Conservation (phyloP, 2,329 filamentous ascomycete species). For the Pseudophaeomoniella oleicola region DNA sequence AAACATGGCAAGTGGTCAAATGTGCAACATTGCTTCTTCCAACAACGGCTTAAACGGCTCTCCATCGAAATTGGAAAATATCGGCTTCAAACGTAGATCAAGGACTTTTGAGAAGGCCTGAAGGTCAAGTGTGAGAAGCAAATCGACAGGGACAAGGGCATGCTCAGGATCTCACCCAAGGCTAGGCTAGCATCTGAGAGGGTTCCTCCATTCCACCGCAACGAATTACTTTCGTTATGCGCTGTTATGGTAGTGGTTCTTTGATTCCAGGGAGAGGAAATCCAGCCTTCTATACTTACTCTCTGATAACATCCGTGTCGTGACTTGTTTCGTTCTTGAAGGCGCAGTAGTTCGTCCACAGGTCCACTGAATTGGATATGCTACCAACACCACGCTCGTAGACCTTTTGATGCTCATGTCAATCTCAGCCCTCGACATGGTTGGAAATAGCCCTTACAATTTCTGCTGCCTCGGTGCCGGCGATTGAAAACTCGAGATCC, state of each 20-base stretch:
- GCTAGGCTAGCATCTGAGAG: background rate
- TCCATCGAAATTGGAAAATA: background rate
- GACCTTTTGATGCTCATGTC: slow-evolving; percentile 39
- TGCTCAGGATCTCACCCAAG: slow-evolving; percentile 3
- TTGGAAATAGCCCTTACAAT: slow-evolving; percentile 49
- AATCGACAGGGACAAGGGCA: slow-evolving; percentile 18
- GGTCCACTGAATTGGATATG: slow-evolving; percentile 83
- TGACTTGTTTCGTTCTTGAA: slow-evolving; percentile 98
- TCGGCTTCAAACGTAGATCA: background rate
- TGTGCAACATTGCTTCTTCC: slow-evolving; percentile 4
- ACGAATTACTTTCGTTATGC: background rate
- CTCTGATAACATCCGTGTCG: slow-evolving; percentile 88
- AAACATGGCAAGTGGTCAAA: slow-evolving; percentile 28
- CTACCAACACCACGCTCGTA: slow-evolving; percentile 92
- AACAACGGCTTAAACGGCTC: background rate
- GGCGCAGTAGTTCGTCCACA: slow-evolving; percentile 93
- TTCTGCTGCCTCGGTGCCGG: slow-evolving; percentile 89
- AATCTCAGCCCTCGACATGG: background rate
- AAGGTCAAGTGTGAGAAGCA: slow-evolving; percentile 34
- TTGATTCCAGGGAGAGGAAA: slow-evolving; percentile 43
- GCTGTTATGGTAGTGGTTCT: background rate
- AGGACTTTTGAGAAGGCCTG: background rate
- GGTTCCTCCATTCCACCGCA: background rate
- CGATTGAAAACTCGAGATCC: slow-evolving; percentile 91
- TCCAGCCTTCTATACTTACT: slow-evolving; percentile 72